Base-by-base conservation (phyloP, 257 asterid genomes). In the Solanum rostratum region DNA sequence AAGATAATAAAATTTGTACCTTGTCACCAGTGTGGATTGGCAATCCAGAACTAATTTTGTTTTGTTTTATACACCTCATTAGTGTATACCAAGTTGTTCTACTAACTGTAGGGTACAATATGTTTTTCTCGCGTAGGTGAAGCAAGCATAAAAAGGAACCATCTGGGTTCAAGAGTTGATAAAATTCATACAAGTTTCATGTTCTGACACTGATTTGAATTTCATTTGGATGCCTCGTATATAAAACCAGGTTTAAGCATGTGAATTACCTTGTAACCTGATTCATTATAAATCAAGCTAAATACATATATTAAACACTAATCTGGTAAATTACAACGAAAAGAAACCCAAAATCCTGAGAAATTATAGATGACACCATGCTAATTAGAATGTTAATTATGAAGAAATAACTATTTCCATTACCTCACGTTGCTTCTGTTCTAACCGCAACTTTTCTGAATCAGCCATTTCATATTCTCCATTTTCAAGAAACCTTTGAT, bases 401-500 rank as follows among this genome's bases (percentile, higher is more conserved):
- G 82, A 78, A 27, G 27, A 27, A 49, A 16, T n/a, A 27, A 46
- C 49, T 45, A 65, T 46, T 59, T 66, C 53, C 45, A 80, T 83
- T 46, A 83, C 84, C 86, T 86, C 86, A 18, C 88, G 88, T 62
- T 86, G 88, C 65, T 86, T 33, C 45, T 86, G 86, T 57, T 86
- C 88, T 69, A 86, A 76, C 16, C 86, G 81, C 81, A 83, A 79
- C 78, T 86, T 86, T 15, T 86, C 88, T 78, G 88, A 52, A 84
- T 83, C 81, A 30, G 88, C 88, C 88, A 65, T 53, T 53, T 86
- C 86, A 30, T 83, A 86, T 66, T 83, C 84, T 29, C 88, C 88
- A 63, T 86, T 86, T 63, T 86, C 88, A 41, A 86, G 88, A 79
- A 84, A 86, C n/a, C 85, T 83, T 65, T 86, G 88, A 46, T 86